phyloP scores from a whole-genome alignment of 2,329 filamentous ascomycete species.

The Xylaria sp. region DNA sequence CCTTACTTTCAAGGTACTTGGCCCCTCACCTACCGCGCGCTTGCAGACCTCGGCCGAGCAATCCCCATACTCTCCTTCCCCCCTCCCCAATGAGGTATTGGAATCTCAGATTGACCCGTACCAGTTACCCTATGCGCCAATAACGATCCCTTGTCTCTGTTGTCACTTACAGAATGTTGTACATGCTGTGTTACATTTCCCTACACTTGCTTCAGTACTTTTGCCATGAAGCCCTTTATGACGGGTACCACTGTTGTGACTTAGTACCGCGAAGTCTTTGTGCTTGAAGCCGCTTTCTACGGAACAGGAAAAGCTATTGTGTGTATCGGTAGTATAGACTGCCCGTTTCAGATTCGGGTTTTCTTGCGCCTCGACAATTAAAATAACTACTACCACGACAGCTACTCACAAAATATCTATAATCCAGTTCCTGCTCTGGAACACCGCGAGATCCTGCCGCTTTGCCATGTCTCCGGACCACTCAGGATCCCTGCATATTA shows the following conservation, averaged over 20 bases:
- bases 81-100: background rate
- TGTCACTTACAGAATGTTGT: slow-evolving; percentile 15
- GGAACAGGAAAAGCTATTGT: background rate
- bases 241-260: background rate
- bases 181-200: background rate
- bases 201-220: slow-evolving; percentile 2
- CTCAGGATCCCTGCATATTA: slow-evolving; percentile 18
- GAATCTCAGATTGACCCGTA: background rate
- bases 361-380: background rate
- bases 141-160: slow-evolving; percentile 3
- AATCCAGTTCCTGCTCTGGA: background rate
- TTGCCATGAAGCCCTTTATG: slow-evolving; percentile 7
- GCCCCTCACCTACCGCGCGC: slow-evolving; percentile 11
- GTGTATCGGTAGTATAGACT: background rate
- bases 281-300: background rate
- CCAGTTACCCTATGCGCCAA: background rate
- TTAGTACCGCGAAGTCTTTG: background rate
- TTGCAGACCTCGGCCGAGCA: background rate
- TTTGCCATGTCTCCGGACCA: slow-evolving; percentile 25
- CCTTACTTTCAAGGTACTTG: slow-evolving; percentile 13
- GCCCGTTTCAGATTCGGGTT: background rate
- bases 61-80: background rate
- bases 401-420: background rate
- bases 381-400: background rate
- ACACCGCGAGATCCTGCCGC: background rate